Evolutionary conservation across 192 early-diverging fungal genomes (phyloP).

Genomic region (Geosiphon pyriformis): DNA sequence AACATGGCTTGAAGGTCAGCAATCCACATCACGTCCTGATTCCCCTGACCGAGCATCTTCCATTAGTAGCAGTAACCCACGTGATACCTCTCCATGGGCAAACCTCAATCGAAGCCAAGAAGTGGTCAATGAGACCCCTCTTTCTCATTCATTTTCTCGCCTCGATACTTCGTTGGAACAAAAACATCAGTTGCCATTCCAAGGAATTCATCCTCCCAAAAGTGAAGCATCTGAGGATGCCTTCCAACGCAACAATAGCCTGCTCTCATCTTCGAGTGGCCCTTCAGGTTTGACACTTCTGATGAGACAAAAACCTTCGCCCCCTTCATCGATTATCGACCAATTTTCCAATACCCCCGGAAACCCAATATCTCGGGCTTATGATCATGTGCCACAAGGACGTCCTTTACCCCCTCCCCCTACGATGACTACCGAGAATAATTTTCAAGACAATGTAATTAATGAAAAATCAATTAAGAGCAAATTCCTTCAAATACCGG

Average conservation of each 20-base stretch:
- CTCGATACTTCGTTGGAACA: background rate
- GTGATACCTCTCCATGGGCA: conserved; percentile 12
- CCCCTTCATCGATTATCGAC: background rate
- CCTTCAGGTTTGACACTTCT: conserved; percentile 21
- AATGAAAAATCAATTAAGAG: background rate
- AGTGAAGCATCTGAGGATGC: background rate
- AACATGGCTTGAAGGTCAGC: conserved; percentile 18
- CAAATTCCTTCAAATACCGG: conserved; percentile 3
- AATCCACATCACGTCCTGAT: background rate
- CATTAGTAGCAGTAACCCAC: background rate
- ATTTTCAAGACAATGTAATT: background rate
- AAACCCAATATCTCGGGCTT: background rate
- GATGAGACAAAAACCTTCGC: background rate
- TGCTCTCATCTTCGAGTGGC: conserved; percentile 7
- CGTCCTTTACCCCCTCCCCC: background rate
- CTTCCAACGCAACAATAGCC: conserved; percentile 7
- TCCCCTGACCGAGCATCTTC: background rate
- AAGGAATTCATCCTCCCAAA: background rate
- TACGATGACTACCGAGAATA: background rate
- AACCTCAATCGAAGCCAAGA: conserved; percentile 17
- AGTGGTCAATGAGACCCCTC: background rate
- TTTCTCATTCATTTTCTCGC: background rate
- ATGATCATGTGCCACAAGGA: conserved; percentile 3
- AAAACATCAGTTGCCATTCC: background rate
- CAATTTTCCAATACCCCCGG: background rate